Evolutionary conservation across 352 stramenopile genomes (phyloP), one percentile per base, ranked within the genome.

Genomic region (Globisporangium nunn): DNA sequence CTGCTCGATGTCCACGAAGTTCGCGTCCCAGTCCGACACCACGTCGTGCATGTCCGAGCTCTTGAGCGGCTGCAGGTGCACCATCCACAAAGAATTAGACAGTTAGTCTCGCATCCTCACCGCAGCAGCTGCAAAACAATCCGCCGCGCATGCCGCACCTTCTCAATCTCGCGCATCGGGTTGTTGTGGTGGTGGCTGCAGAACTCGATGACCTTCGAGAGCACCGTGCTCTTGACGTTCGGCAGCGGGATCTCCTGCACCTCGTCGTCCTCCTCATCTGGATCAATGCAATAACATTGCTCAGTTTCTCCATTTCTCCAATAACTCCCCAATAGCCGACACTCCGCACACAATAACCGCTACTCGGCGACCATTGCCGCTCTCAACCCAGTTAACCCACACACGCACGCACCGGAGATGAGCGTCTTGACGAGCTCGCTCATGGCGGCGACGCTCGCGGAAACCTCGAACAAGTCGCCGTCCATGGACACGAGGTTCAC

Each of bases 111-210:
- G 23, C 23, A 23, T 23, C 23, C 23, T 23, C 23, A 23, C 23
- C 23, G 23, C 23, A 23, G 23, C 23, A 23, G 23, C 23, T 23
- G 23, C 23, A 23, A 23, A 23, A 23, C 23, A 23, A 44, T 4
- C 6, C 30, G 17, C 15, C 3, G 2, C 3, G 31, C 23, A 23
- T 23, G 23, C 10, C 51, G 31, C 50, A 93, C 83, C 80, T 99
- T 99, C 70, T 99, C 96, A 68, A 99, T 99, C 71, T 99, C 97
- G 30, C 87, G 88, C 97, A 99, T 99, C 33, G 96, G 91, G 73
- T 98, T 90, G 67, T 92, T 91, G 75, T 99, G 85, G 76, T 99
- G 95, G 57, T 93, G 75, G 68, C 78, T 85, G 76, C 92, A 98
- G 65, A 98, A 98, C 76, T 98, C 95, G 72, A 98, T 98, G 50